Base-by-base conservation (phyloP, 345 rosid genomes). In the Punica granatum region DNA sequence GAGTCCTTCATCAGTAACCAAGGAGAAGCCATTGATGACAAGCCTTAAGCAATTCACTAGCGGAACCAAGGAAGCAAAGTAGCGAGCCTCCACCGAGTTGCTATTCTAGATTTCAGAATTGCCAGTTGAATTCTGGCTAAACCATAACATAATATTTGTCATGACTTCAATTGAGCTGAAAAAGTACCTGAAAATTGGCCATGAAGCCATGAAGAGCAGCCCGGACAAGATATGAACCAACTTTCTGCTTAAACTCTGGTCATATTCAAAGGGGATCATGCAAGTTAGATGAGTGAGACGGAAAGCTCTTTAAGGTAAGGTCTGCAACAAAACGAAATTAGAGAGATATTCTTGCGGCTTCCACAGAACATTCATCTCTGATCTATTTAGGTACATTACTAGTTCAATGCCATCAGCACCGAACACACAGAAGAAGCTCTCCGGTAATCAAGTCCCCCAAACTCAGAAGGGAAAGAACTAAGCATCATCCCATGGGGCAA, bases 141-240 rank as follows among this genome's bases (percentile, higher is more conserved):
- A 10, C 9, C 8, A 26, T 56, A 12, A 49, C 11, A 49, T 19
- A n/a, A n/a, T n/a, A n/a, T n/a, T 2, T 11, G 9, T 19, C 54
- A 19, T 0, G 28, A 56, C 33, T 56, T 56, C 33, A 12, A 28
- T 13, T 23, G 35, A 23, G 32, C 16, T 41, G 12, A 60, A 5
- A 15, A 35, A 39, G 64, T 74, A 88, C 98, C 97, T 90, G 88
- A 93, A 93, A 66, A 90, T 73, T 3, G 98, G 97, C 96, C 96
- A 90, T 18, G 92, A 77, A 43, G 79, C 44, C 34, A 81, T 85
- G 58, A 87, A 93, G 63, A 90, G 83, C 61, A 88, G 74, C 36
- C 98, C 98, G 4, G 98, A 90, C 31, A 85, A 69, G 64, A 90
- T 78, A 71, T 93, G 98, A 7, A 90, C 97, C 28, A 88, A 81